These are phyloP conservation scores for Eremochloa ophiuroides DNA, from an alignment of 176 grass and related monocot species.

Conservation along the genomic window DNA sequence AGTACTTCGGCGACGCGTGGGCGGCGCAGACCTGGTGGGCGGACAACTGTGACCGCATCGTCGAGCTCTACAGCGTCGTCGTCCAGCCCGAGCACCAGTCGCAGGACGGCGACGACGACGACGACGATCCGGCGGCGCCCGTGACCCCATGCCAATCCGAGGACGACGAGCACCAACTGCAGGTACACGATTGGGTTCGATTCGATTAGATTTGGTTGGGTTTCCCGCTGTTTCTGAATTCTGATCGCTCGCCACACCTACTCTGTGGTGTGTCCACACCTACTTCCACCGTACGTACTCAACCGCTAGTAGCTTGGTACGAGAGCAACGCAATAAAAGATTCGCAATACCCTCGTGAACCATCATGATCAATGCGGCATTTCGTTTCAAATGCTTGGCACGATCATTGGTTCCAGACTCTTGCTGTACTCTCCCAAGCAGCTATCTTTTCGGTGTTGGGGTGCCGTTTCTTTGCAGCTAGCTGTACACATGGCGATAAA, in stretches of 20 bases:
- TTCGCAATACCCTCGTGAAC: background rate
- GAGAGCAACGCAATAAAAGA: background rate
- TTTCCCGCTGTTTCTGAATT: background rate
- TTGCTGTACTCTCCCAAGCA: background rate
- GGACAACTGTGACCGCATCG: conserved; percentile 55
- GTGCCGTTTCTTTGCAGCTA: background rate
- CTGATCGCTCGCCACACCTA: background rate
- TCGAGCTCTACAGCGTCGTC: conserved; percentile 66
- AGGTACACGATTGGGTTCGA: conserved; percentile 14
- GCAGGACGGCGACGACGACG: background rate
- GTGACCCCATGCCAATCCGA: conserved; percentile 50
- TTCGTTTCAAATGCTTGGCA: background rate
- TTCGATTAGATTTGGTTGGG: background rate
- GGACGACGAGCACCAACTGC: conserved; percentile 44
- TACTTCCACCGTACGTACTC: conserved; percentile 18
- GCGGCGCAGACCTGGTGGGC: conserved; percentile 63
- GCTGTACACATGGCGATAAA: conserved; percentile 1
- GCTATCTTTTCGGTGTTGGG: background rate
- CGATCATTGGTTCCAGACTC: background rate
- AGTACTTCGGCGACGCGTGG: conserved; percentile 51
- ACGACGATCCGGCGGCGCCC: conserved; percentile 9
- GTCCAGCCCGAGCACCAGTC: conserved; percentile 18
- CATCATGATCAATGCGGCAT: background rate
- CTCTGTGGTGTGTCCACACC: background rate
- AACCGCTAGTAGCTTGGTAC: background rate